phyloP scores from a whole-genome alignment of 2,329 filamentous ascomycete species.

The Eutypella sp. region DNA sequence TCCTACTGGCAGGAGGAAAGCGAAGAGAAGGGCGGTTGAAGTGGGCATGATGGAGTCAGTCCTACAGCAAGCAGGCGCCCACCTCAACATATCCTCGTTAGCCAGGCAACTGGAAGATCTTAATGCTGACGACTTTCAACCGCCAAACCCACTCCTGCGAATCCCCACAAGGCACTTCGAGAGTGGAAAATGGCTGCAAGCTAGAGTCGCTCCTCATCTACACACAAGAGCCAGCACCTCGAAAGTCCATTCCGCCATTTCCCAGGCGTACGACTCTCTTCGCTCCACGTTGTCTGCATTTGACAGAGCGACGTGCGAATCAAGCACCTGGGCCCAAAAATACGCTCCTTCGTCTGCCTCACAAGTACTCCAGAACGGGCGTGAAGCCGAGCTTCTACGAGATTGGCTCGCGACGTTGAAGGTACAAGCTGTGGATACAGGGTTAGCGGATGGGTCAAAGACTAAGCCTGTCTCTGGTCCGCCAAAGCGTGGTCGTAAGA shows the following conservation, averaged over 20 bases:
- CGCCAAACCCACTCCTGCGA: conserved; percentile 45
- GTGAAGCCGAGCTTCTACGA: conserved; percentile 64
- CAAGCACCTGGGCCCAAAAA: conserved; percentile 71
- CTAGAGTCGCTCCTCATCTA: conserved; percentile 42
- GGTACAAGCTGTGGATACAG: conserved; percentile 70
- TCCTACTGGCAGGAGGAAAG: conserved; percentile 34
- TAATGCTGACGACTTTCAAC: conserved; percentile 36
- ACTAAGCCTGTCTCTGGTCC: conserved; percentile 23
- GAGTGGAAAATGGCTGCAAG: conserved; percentile 50
- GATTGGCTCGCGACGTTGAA: conserved; percentile 77
- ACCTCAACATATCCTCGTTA: conserved; percentile 35
- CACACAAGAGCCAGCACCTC: conserved; percentile 5
- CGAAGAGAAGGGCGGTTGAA: conserved; percentile 42
- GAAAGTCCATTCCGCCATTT: conserved; percentile 53
- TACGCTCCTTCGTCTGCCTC: conserved; percentile 67
- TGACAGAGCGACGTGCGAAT: conserved; percentile 73
- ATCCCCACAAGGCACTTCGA: conserved; percentile 54
- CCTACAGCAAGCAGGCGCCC: conserved; percentile 28
- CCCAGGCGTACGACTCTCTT: conserved; percentile 55
- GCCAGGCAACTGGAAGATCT: conserved; percentile 28
- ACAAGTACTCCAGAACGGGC: conserved; percentile 71
- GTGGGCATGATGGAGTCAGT: conserved; percentile 39
- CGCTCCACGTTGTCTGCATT: conserved; percentile 66
- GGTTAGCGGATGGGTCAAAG: conserved; percentile 33
- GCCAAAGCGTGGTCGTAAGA: conserved; percentile 61